A percentile compares a stretch with the other conserved stretches of the same genome.
Conservation (phyloP, 164 flowering plant species). For the grape (Vitis vinifera) region DNA sequence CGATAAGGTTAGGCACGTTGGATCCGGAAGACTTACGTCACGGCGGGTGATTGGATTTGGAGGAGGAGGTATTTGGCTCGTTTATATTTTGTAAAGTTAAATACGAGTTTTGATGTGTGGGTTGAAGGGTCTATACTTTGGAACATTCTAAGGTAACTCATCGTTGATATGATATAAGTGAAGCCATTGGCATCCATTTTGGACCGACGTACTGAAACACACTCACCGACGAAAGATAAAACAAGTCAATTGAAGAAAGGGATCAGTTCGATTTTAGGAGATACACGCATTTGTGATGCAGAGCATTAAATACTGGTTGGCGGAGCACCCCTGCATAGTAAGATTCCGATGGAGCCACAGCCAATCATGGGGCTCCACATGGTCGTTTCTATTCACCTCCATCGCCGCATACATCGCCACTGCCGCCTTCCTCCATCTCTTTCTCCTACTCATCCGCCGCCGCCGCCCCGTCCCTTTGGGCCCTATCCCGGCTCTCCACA, state of each 20-base stretch:
- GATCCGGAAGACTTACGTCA: too few species aligned
- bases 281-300: constrained; percentile 2
- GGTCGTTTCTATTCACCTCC: constrained; percentile 74
- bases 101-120: too few species aligned
- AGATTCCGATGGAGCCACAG: constrained; percentile 74
- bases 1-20: too few species aligned
- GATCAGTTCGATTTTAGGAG: background rate
- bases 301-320: constrained; percentile 38
- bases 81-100: too few species aligned
- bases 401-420: constrained; percentile 45
- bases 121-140: too few species aligned
- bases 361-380: constrained; percentile 76
- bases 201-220: too few species aligned
- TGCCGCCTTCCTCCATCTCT: constrained; percentile 15
- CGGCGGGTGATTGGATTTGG: too few species aligned
- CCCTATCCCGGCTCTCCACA: constrained; percentile 36
- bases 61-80: too few species aligned
- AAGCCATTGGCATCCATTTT: too few species aligned
- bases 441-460: constrained; percentile 27
- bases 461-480: constrained; percentile 30
- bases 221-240: too few species aligned
- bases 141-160: too few species aligned
- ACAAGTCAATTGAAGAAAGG: background rate
- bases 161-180: too few species aligned
- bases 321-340: constrained; percentile 75